Evolutionary conservation across 139 green algal genomes (phyloP).

Genomic region (Asterochloris erici): DNA sequence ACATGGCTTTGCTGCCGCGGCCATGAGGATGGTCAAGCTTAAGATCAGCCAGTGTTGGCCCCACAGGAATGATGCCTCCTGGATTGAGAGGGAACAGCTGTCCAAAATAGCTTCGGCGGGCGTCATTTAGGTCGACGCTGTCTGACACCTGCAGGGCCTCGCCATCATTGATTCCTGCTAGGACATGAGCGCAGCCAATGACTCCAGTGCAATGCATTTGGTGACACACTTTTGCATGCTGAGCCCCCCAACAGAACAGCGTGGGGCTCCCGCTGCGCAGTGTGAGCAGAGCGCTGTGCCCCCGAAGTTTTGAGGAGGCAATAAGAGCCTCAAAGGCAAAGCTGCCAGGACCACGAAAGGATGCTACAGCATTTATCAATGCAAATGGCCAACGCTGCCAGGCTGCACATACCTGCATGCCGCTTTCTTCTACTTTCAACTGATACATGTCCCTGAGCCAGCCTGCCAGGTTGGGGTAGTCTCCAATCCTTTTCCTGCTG

Average conservation of each 20-base stretch:
- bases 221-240: background rate
- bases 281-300: background rate
- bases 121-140: conserved; percentile 79
- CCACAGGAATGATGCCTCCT: conserved; percentile 74
- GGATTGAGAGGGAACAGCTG: conserved; percentile 94
- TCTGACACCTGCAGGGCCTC: conserved; percentile 37
- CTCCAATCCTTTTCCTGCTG: conserved; percentile 48
- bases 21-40: conserved; percentile 17
- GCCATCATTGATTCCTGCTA: background rate
- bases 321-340: background rate
- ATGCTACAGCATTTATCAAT: background rate
- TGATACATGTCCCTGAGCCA: conserved; percentile 86
- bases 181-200: conserved; percentile 5
- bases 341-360: background rate
- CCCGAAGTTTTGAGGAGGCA: background rate
- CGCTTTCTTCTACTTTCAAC: conserved; percentile 34
- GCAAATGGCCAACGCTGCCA: background rate
- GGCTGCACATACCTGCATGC: conserved; percentile 36
- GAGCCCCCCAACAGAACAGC: background rate
- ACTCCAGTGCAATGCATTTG: background rate
- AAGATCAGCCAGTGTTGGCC: conserved; percentile 53
- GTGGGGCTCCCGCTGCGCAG: background rate
- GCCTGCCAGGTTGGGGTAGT: conserved; percentile 71
- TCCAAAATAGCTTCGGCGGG: conserved; percentile 68
- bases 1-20: background rate